These are phyloP conservation scores for Cryphonectria parasitica DNA, from an alignment of 2,329 filamentous ascomycete species.

Conservation along the genomic window DNA sequence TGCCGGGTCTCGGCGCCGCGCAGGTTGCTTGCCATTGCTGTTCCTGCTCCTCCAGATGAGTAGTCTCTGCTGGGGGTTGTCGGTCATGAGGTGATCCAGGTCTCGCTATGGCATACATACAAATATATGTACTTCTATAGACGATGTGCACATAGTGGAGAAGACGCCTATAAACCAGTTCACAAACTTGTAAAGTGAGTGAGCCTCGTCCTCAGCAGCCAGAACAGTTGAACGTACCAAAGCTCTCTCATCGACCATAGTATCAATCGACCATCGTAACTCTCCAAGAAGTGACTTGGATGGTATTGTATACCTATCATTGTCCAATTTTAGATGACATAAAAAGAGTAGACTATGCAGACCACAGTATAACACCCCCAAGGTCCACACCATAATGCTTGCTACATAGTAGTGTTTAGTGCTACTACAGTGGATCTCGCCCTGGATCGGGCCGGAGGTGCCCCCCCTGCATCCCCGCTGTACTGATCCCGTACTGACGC, in stretches of 20 bases:
- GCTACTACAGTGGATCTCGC: not conserved
- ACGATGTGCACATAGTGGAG: not conserved
- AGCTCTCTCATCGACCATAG: too few species aligned
- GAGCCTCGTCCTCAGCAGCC: too few species aligned
- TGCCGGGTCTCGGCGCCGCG: not conserved
- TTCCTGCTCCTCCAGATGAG: not conserved
- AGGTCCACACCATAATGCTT: not conserved
- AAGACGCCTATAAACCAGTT: not conserved
- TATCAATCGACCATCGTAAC: too few species aligned
- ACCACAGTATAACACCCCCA: not conserved
- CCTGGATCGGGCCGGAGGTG: constrained; percentile 13
- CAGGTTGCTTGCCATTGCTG: not conserved
- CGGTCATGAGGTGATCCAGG: not conserved
- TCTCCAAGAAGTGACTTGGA: not conserved
- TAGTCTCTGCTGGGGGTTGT: not conserved
- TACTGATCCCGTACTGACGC: not conserved
- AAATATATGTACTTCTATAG: not conserved
- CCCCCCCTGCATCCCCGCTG: not conserved
- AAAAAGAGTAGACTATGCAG: not conserved
- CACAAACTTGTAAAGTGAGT: not conserved
- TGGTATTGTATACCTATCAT: not conserved
- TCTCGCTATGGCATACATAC: not conserved
- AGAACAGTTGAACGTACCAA: too few species aligned
- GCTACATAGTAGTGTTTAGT: not conserved
- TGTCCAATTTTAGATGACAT: not conserved